Evolutionary conservation across 768 basidiomycete genomes (phyloP).

Genomic region (Mycena latifolia): DNA sequence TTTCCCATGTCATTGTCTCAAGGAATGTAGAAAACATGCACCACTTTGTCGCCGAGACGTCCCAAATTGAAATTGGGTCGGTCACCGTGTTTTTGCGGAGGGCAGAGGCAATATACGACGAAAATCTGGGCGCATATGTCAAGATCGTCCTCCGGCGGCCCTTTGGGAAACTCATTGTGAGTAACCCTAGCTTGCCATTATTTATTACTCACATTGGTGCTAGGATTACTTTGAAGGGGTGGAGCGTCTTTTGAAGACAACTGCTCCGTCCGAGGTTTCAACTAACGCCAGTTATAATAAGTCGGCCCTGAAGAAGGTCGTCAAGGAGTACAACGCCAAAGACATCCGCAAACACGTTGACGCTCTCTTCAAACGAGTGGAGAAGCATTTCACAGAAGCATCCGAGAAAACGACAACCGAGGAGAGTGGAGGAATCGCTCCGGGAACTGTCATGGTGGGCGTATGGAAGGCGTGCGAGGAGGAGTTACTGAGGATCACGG

Average conservation of each 20-base stretch:
- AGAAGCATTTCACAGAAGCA: slow-evolving; percentile 94
- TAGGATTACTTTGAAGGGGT: slow-evolving; percentile 97
- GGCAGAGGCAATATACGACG: slow-evolving; percentile 89
- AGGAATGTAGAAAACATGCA: slow-evolving; percentile 90
- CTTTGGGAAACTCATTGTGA: slow-evolving; percentile 87
- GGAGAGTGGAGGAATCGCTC: slow-evolving; percentile 64
- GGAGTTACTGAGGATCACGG: slow-evolving; percentile 80
- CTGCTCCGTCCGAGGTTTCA: slow-evolving; percentile 80
- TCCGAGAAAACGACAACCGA: slow-evolving; percentile 75
- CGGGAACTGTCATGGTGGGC: slow-evolving; percentile 78
- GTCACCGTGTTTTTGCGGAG: slow-evolving; percentile 72
- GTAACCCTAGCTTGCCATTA: slow-evolving; percentile 40
- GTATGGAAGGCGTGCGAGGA: slow-evolving; percentile 95
- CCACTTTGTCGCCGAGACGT: slow-evolving; percentile 87
- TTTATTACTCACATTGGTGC: background rate
- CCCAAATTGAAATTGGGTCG: slow-evolving; percentile 75
- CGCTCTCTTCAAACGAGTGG: slow-evolving; percentile 88
- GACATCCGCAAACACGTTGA: slow-evolving; percentile 93
- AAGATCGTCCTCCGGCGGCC: slow-evolving; percentile 89
- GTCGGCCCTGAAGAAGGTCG: slow-evolving; percentile 82
- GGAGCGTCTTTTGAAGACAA: slow-evolving; percentile 87
- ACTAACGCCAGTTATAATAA: slow-evolving; percentile 83
- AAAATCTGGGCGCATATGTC: slow-evolving; percentile 89
- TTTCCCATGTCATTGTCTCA: slow-evolving; percentile 7
- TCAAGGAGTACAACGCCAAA: slow-evolving; percentile 89